Conservation (phyloP, 2,329 filamentous ascomycete species). For the Neonectria magnoliae region DNA sequence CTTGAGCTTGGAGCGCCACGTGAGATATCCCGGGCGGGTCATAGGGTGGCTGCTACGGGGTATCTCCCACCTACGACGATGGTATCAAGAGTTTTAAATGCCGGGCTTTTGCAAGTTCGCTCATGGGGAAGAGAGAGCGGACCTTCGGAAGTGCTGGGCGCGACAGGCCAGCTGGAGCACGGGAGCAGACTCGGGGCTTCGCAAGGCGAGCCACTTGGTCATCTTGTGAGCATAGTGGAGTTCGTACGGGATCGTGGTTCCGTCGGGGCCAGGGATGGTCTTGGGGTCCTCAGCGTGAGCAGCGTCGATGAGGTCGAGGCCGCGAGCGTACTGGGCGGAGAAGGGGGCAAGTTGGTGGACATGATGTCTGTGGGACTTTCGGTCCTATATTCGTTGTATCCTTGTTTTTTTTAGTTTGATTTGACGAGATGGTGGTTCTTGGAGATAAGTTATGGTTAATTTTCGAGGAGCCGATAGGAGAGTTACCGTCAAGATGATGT, state of each 20-base stretch:
- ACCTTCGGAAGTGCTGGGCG: conserved; percentile 84
- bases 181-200: conserved; percentile 70
- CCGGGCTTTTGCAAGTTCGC: neutral
- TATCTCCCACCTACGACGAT: conserved; percentile 73
- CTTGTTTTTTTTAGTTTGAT: neutral
- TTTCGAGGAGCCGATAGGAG: neutral
- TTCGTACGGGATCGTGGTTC: conserved; percentile 73
- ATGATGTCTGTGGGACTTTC: conserved; percentile 21
- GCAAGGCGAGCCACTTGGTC: conserved; percentile 75
- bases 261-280: conserved; percentile 52
- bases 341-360: conserved; percentile 43
- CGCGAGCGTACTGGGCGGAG: conserved; percentile 56
- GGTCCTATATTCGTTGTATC: neutral
- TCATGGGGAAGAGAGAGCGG: conserved; percentile 1
- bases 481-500: neutral
- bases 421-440: neutral
- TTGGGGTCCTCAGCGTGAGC: conserved; percentile 58
- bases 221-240: conserved; percentile 85
- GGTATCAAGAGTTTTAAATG: conserved; percentile 1
- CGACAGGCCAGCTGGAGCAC: conserved; percentile 79
- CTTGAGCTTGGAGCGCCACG: conserved; percentile 81
- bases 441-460: too few relatives aligned
- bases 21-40: conserved; percentile 79
- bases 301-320: conserved; percentile 76
- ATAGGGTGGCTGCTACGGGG: conserved; percentile 78